Conservation (phyloP, 2,329 filamentous ascomycete species). For the Monilinia aucupariae region DNA sequence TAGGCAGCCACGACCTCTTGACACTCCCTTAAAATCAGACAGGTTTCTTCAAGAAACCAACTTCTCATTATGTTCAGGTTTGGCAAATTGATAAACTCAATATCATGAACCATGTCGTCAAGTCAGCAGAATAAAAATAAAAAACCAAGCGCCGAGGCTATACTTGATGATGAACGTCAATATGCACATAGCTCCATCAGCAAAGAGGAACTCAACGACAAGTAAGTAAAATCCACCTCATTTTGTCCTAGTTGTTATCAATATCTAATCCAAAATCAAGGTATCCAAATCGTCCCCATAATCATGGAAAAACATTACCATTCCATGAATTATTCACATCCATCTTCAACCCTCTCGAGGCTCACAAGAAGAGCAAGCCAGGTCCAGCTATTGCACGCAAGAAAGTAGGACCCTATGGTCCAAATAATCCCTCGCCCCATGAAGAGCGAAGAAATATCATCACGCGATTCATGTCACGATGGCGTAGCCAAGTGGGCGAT, state of each 20-base stretch:
- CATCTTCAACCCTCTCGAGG: conserved; percentile 74
- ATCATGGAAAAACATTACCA: conserved; percentile 69
- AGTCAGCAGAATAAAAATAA: conserved; percentile 12
- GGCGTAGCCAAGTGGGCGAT: conserved; percentile 81
- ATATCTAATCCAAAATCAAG: conserved; percentile 38
- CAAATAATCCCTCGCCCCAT: conserved; percentile 58
- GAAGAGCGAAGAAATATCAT: conserved; percentile 78
- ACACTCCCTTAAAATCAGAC: neutral
- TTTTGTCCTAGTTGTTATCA: neutral
- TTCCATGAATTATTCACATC: conserved; percentile 74
- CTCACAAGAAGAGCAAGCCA: conserved; percentile 61
- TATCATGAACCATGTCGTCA: conserved; percentile 14
- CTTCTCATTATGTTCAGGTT: neutral
- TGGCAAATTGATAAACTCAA: neutral
- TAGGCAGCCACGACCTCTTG: neutral
- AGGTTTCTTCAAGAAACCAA: neutral
- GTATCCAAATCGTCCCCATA: conserved; percentile 77
- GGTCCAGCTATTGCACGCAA: conserved; percentile 48
- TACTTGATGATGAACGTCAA: conserved; percentile 43
- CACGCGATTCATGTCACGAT: conserved; percentile 76
- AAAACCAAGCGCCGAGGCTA: conserved; percentile 27
- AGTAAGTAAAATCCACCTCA: conserved; percentile 21
- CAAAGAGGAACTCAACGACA: conserved; percentile 26
- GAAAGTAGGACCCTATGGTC: conserved; percentile 50
- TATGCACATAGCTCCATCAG: conserved; percentile 41